Conservation (phyloP, 164 flowering plant genomes). For the Dillenia turbinata region DNA sequence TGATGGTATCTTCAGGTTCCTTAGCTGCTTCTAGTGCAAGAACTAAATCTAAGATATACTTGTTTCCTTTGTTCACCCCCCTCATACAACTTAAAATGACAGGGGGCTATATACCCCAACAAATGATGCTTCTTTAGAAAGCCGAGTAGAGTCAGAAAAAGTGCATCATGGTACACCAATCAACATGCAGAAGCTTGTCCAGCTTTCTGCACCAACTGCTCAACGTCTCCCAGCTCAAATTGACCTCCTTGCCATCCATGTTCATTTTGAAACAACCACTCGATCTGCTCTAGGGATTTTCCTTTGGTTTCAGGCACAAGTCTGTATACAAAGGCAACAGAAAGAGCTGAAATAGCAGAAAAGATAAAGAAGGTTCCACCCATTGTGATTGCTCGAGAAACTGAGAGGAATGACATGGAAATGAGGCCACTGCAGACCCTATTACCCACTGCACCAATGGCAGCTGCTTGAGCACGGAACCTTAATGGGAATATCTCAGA, state of each 20-base stretch:
- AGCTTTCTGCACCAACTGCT: slow-evolving; percentile 59
- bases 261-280: slow-evolving; percentile 52
- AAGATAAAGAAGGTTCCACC: slow-evolving; percentile 80
- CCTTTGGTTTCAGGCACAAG: slow-evolving; percentile 91
- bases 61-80: no score
- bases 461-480: slow-evolving; percentile 85
- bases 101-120: no score
- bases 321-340: slow-evolving; percentile 59
- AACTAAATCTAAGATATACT: no score
- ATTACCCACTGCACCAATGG: slow-evolving; percentile 83
- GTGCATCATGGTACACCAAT: background rate
- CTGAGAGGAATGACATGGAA: slow-evolving; percentile 90
- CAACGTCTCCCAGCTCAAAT: slow-evolving; percentile 69
- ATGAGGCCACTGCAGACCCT: slow-evolving; percentile 78
- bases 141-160: no score
- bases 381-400: slow-evolving; percentile 54
- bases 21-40: no score
- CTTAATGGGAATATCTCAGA: slow-evolving; percentile 84
- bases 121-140: no score
- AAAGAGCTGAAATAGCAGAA: slow-evolving; percentile 53
- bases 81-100: no score
- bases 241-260: slow-evolving; percentile 39
- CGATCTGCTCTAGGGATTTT: slow-evolving; percentile 84
- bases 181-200: slow-evolving; percentile 1
- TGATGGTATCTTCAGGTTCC: no score